These are phyloP conservation scores for Saccharomycopsis babjevae DNA, from an alignment of 805 yeast species.

Conservation along the genomic window DNA sequence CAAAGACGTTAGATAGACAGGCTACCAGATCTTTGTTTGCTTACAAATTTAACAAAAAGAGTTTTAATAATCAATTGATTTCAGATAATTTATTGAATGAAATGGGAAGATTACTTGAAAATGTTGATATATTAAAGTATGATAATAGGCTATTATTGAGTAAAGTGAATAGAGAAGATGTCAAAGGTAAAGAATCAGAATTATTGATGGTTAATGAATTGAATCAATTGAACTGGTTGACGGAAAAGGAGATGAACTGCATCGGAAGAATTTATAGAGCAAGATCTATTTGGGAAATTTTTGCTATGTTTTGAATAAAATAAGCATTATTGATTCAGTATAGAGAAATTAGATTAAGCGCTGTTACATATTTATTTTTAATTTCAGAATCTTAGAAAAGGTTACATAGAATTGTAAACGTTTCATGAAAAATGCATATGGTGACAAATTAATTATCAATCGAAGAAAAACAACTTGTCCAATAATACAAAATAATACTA, in stretches of 20 bases:
- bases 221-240: slow-evolving; percentile 54
- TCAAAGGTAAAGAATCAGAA: slow-evolving; percentile 69
- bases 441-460: background rate
- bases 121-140: slow-evolving; percentile 41
- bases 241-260: slow-evolving; percentile 44
- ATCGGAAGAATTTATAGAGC: slow-evolving; percentile 47
- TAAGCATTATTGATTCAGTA: background rate
- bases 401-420: background rate
- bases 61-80: slow-evolving; percentile 37
- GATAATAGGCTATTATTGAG: slow-evolving; percentile 60
- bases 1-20: slow-evolving; percentile 83
- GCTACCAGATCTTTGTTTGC: slow-evolving; percentile 81
- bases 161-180: slow-evolving; percentile 85
- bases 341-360: background rate
- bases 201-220: slow-evolving; percentile 66
- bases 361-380: background rate
- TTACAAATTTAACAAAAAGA: slow-evolving; percentile 57
- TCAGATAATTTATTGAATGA: slow-evolving; percentile 40
- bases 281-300: slow-evolving; percentile 46
- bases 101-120: slow-evolving; percentile 41
- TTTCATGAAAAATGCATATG: background rate
- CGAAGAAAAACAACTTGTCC: background rate
- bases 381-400: background rate
- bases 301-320: slow-evolving; percentile 26
- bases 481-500: background rate